Conservation (phyloP, 371 early-diverging fungal genomes). For the Mortierella sp. region DNA sequence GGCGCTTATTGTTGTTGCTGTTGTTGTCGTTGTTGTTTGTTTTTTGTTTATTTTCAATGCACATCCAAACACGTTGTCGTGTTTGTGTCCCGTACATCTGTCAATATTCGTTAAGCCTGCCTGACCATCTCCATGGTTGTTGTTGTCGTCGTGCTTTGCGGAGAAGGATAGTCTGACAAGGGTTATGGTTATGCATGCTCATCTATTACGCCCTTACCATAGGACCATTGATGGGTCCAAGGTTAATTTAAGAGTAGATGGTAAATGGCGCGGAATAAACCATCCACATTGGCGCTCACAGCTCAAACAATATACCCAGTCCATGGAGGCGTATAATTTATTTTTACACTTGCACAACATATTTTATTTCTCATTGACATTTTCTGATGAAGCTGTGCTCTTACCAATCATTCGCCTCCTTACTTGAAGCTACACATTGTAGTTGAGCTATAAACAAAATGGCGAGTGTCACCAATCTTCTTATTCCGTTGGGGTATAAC, state of each 20-base stretch:
- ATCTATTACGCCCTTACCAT: background rate
- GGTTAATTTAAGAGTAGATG: slow-evolving; percentile 1
- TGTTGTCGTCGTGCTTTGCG: background rate
- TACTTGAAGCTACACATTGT: background rate
- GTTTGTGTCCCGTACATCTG: background rate
- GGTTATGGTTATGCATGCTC: background rate
- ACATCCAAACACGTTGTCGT: background rate
- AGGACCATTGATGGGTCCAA: background rate
- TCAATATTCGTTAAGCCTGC: background rate
- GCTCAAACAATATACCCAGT: background rate
- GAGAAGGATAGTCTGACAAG: background rate
- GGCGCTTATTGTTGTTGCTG: background rate
- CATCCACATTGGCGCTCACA: background rate
- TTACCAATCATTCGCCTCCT: slow-evolving; percentile 9
- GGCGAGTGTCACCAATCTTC: background rate
- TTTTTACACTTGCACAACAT: slow-evolving; percentile 17
- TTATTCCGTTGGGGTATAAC: slow-evolving; percentile 2
- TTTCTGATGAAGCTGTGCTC: slow-evolving; percentile 10
- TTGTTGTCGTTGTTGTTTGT: no score
- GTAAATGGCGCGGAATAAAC: background rate
- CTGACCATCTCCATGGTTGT: background rate
- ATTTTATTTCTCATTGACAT: background rate
- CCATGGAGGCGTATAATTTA: background rate
- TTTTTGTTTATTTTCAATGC: background rate
- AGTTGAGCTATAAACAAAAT: background rate